Conservation (phyloP, 129 eudicot genomes). For the Solidago caesia region DNA sequence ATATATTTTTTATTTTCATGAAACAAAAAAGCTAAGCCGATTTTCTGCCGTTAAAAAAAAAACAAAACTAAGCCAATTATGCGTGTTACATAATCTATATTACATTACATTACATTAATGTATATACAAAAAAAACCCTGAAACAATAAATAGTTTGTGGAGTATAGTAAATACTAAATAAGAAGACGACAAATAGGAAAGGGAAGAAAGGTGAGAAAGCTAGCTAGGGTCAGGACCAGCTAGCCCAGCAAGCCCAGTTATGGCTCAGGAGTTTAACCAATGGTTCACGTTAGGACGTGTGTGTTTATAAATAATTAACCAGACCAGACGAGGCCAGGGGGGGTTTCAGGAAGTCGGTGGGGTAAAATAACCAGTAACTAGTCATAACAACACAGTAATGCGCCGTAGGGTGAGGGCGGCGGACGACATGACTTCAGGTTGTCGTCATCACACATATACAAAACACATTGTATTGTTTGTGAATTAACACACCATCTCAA, state of each 20-base stretch:
- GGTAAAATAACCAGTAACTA: background rate
- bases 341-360: background rate
- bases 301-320: slow-evolving; percentile 8
- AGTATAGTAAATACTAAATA: background rate
- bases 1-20: too few species aligned
- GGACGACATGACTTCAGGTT: slow-evolving; percentile 18
- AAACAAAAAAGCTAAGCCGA: too few species aligned
- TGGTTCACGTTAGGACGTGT: slow-evolving; percentile 1
- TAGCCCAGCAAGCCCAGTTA: background rate
- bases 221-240: background rate
- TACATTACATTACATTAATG: background rate
- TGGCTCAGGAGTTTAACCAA: slow-evolving; percentile 10
- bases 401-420: slow-evolving; percentile 17
- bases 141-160: background rate
- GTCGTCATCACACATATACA: slow-evolving; percentile 15
- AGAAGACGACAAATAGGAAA: slow-evolving; percentile 12
- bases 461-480: background rate
- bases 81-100: background rate
- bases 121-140: background rate
- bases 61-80: too few species aligned
- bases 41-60: too few species aligned
- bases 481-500: background rate
- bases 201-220: background rate
- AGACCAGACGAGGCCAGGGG: background rate
- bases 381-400: background rate